A percentile compares a stretch with the other conserved stretches of the same genome.
These are phyloP conservation scores for Xylariaceae sp. DNA, from an alignment of 2,329 filamentous ascomycete species.

Conservation along the genomic window DNA sequence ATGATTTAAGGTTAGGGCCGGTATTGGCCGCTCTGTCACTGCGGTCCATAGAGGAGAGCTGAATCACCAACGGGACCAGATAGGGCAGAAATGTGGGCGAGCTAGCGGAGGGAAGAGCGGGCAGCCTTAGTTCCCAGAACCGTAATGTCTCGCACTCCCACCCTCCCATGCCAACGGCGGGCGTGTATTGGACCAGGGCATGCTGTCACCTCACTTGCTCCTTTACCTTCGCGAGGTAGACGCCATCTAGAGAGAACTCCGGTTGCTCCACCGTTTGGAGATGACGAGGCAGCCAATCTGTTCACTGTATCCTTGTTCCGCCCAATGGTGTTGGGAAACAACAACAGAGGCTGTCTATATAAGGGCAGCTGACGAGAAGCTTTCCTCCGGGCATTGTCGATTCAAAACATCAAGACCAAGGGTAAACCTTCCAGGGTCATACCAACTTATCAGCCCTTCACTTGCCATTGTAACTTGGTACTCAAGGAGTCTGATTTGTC, in stretches of 20 bases:
- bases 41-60: constrained; percentile 5
- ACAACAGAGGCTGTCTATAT: background rate
- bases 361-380: background rate
- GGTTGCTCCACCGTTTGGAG: background rate
- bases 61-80: constrained; percentile 6
- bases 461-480: background rate
- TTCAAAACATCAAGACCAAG: too few relatives aligned
- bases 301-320: background rate
- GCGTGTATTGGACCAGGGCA: too few relatives aligned
- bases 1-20: constrained; percentile 3
- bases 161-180: too few relatives aligned
- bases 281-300: background rate
- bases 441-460: too few relatives aligned
- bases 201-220: too few relatives aligned
- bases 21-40: constrained; percentile 8
- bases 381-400: background rate
- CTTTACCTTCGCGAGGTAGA: background rate
- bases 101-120: background rate
- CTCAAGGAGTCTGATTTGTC: too few relatives aligned
- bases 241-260: constrained; percentile 3
- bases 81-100: constrained; percentile 9
- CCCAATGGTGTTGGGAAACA: too few relatives aligned
- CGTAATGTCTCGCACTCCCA: too few relatives aligned
- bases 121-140: too few relatives aligned
- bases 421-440: too few relatives aligned